Percentiles rank a stretch among this genome's conserved stretches.
phyloP scores from a whole-genome alignment of 225 moss, liverwort and hornwort genomes.

The Climacium dendroides region DNA sequence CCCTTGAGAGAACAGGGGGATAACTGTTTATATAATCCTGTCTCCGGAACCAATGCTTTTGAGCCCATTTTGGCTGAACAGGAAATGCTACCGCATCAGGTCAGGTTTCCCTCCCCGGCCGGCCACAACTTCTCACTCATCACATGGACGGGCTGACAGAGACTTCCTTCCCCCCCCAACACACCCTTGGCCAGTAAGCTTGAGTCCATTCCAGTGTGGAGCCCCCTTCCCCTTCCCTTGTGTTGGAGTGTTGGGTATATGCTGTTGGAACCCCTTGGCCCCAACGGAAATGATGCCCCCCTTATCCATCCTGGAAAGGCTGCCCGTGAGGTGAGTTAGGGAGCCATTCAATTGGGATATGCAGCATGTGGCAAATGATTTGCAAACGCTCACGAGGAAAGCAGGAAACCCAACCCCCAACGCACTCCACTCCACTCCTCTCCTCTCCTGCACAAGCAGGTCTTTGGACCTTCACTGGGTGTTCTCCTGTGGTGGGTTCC shows the following conservation, averaged over 20 bases:
- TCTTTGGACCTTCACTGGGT: too few species aligned
- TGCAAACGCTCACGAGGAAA: too few species aligned
- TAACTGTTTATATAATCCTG: background rate
- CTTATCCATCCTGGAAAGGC: background rate
- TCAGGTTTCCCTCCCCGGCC: background rate
- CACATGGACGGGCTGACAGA: too few species aligned
- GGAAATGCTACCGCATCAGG: background rate
- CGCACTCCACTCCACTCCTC: too few species aligned
- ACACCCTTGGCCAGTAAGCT: too few species aligned
- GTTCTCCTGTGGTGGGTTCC: too few species aligned
- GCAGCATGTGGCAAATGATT: background rate
- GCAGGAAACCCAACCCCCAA: background rate
- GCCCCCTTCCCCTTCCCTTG: too few species aligned
- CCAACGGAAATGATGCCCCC: background rate
- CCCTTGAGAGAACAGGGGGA: too few species aligned
- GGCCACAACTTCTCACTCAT: background rate
- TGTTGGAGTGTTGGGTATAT: background rate
- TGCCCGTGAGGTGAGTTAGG: too few species aligned
- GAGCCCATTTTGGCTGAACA: background rate
- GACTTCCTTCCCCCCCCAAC: too few species aligned
- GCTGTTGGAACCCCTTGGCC: background rate
- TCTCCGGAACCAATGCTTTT: background rate
- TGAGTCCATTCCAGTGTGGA: too few species aligned
- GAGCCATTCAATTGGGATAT: background rate
- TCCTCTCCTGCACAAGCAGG: too few species aligned